Evolutionary conservation across 495 filamentous ascomycete genomes (phyloP), one percentile per base, ranked within the genome.

Genomic region (Penicillium crystallinum): DNA sequence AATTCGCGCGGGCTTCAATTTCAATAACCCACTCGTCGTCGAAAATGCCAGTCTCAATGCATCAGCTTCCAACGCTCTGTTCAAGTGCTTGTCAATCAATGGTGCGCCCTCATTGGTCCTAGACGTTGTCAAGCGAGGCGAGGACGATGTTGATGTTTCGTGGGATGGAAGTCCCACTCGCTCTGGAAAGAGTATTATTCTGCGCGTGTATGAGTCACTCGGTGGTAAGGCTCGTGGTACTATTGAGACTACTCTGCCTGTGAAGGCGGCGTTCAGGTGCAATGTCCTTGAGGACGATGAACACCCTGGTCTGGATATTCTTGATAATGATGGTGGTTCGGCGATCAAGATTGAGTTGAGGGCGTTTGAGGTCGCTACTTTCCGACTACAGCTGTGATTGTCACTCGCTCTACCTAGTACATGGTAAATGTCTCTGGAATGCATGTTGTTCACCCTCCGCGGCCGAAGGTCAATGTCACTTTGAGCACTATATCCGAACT

Each of bases 361-460:
- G 68, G 81, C 91, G 22, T 98, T 96, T 70, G 93, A 98, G 78
- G 87, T 98, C 25, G 88, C 84, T 23, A 95, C 88, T 1, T 96
- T 80, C 64, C 81, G 87, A 62, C 71, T 96, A 59, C 82, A 89
- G 65, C 63, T 97, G 59, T 85, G 59, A 58, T 47, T 22, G 39
- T 23, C 14, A 14, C 21, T 36, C 22, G 18, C 2, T 41, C 2
- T n/a, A n/a, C n/a, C n/a, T 22, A 41, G 23, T 41, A 27, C 6
- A n/a, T 21, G n/a, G 17, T 1, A 15, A 8, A 4, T 17, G 7
- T 10, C 10, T 30, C 19, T 31, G 7, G 22, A 12, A 15, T 25
- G 0, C 22, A 15, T 18, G 6, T n/a, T n/a, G n/a, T n/a, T n/a
- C n/a, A n/a, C n/a, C n/a, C n/a, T n/a, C n/a, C n/a, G n/a, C n/a